Evolutionary conservation across 805 yeast genomes (phyloP).

Genomic region (Hanseniaspora valbyensis): DNA sequence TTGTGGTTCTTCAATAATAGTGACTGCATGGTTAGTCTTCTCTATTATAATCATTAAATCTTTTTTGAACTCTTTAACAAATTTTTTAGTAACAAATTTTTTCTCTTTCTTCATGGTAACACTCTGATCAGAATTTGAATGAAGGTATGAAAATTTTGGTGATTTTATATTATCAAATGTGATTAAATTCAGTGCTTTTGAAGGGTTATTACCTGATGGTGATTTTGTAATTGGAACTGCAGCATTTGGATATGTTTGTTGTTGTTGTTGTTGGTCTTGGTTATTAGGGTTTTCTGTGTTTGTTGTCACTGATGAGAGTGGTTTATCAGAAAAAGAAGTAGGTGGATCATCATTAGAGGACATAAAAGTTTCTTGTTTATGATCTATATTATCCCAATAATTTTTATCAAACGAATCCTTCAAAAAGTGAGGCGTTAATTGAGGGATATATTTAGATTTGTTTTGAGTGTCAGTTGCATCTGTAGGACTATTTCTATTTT

Average conservation of each 20-base stretch:
- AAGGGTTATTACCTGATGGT: too few species aligned
- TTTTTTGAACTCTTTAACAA: constrained; percentile 5
- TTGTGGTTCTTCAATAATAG: constrained; percentile 16
- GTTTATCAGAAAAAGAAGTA: background rate
- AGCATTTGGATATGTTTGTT: background rate
- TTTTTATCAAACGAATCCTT: constrained; percentile 38
- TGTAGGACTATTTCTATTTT: background rate
- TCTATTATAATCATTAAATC: constrained; percentile 1
- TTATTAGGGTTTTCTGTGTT: background rate
- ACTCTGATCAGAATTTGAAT: background rate
- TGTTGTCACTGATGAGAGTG: background rate
- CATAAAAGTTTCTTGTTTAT: background rate
- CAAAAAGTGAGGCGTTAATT: constrained; percentile 58
- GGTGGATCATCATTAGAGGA: background rate
- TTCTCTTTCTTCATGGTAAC: background rate
- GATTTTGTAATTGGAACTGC: too few species aligned
- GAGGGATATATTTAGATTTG: constrained; percentile 37
- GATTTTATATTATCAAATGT: background rate
- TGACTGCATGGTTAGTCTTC: constrained; percentile 18
- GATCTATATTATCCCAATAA: background rate
- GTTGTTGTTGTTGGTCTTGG: background rate
- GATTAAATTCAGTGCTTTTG: background rate
- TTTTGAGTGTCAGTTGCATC: too few species aligned
- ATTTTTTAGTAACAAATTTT: constrained; percentile 10
- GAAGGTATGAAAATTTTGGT: background rate